A percentile compares a stretch with the other conserved stretches of the same genome.
Evolutionary conservation across 2,329 filamentous ascomycete species (phyloP).

Genomic region (Calonectria naviculata): DNA sequence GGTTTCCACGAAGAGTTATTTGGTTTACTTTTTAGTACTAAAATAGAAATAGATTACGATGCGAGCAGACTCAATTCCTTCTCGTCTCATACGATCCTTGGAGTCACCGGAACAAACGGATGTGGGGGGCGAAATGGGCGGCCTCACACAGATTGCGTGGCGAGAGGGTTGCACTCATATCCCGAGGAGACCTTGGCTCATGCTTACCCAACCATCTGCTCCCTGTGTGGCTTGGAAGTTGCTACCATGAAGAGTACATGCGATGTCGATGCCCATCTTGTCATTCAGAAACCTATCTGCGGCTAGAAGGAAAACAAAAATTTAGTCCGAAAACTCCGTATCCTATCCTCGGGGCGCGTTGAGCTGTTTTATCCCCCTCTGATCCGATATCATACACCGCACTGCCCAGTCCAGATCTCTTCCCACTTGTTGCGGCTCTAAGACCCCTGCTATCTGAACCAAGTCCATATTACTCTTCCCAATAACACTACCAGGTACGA

Average conservation of each 20-base stretch:
- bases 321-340: slow-evolving; percentile 37
- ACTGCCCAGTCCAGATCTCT: slow-evolving; percentile 22
- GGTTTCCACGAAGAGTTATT: not conserved
- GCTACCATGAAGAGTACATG: not conserved
- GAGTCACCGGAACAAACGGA: slow-evolving; percentile 23
- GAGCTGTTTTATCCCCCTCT: slow-evolving; percentile 26
- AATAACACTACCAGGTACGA: not conserved
- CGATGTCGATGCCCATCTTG: not conserved
- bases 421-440: slow-evolving; percentile 34
- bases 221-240: not conserved
- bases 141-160: slow-evolving; percentile 38
- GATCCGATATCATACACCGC: slow-evolving; percentile 34
- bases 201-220: not conserved
- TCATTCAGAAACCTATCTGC: slow-evolving; percentile 16
- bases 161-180: slow-evolving; percentile 27
- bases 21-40: not conserved
- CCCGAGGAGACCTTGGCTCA: slow-evolving; percentile 9
- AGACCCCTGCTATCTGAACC: slow-evolving; percentile 20
- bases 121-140: slow-evolving; percentile 32
- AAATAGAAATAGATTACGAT: not conserved
- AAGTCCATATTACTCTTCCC: slow-evolving; percentile 10
- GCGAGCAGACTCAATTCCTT: not conserved
- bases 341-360: slow-evolving; percentile 26
- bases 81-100: not conserved
- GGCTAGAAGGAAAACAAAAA: slow-evolving; percentile 24